Evolutionary conservation across 2,329 filamentous ascomycete species (phyloP).

Genomic region (Phaeosphaeriaceae sp.): DNA sequence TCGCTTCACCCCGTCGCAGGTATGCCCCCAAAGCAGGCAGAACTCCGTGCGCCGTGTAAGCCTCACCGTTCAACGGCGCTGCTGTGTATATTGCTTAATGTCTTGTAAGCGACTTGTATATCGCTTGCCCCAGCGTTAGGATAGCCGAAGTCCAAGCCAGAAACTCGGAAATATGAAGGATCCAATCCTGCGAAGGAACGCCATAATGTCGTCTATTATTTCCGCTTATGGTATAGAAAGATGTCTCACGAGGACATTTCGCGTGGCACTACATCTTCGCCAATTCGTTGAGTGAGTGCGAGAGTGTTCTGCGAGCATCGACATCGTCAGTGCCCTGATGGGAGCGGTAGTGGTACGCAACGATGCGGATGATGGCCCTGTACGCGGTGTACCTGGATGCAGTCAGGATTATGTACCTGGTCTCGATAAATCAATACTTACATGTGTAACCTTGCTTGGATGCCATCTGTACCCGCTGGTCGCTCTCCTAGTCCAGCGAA

Average conservation of each 20-base stretch:
- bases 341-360: conserved; percentile 54
- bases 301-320: conserved; percentile 52
- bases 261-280: conserved; percentile 26
- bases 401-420: conserved; percentile 7
- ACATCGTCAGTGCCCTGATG: conserved; percentile 50
- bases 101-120: background rate
- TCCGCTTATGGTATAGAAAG: background rate
- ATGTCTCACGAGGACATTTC: background rate
- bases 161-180: background rate
- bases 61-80: conserved; percentile 1
- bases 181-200: background rate
- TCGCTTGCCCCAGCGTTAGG: background rate
- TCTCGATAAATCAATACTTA: conserved; percentile 33
- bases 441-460: conserved; percentile 50
- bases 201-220: background rate
- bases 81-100: background rate
- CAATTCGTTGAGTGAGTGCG: conserved; percentile 47
- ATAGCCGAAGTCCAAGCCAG: background rate
- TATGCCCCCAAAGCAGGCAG: conserved; percentile 3
- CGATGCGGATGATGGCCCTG: conserved; percentile 51
- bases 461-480: conserved; percentile 38
- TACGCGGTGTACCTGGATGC: conserved; percentile 53
- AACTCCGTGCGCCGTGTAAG: conserved; percentile 12
- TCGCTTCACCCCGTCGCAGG: background rate
- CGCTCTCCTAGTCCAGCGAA: conserved; percentile 52